phyloP scores from a whole-genome alignment of 2,329 filamentous ascomycete genomes.

The Colletotrichum spaethianum region DNA sequence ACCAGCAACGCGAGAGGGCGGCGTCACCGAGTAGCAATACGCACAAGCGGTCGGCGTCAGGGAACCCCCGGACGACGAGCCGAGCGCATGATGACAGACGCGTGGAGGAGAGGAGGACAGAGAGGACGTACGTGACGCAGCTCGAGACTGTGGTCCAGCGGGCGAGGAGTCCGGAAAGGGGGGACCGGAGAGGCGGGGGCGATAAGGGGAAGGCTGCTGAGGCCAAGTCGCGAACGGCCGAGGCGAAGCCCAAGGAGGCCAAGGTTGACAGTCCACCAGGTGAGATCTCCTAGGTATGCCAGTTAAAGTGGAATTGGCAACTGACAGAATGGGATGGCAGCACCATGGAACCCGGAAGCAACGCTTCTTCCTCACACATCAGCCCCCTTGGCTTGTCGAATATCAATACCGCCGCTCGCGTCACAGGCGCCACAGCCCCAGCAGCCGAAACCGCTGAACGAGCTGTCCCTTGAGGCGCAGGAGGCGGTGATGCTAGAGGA shows the following conservation, averaged over 20 bases:
- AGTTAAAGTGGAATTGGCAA: neutral
- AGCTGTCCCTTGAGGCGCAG: conserved; percentile 84
- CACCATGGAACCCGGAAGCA: conserved; percentile 84
- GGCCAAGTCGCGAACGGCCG: conserved; percentile 58
- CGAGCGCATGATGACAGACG: conserved; percentile 58
- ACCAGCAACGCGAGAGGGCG: conserved; percentile 51
- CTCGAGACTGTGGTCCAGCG: conserved; percentile 74
- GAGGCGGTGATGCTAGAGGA: conserved; percentile 92
- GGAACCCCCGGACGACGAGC: conserved; percentile 66
- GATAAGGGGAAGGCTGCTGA: conserved; percentile 55
- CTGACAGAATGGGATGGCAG: conserved; percentile 46
- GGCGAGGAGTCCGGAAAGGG: conserved; percentile 71
- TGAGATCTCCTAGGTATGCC: conserved; percentile 50
- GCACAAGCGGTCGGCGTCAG: conserved; percentile 72
- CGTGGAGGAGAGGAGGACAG: conserved; percentile 70
- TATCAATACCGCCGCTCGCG: conserved; percentile 79
- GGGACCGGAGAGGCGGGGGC: conserved; percentile 59
- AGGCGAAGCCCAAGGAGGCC: conserved; percentile 60
- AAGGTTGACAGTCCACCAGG: conserved; percentile 65
- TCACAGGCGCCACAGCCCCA: conserved; percentile 77
- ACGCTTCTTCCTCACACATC: conserved; percentile 77
- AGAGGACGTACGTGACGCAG: conserved; percentile 70
- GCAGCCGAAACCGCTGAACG: conserved; percentile 76
- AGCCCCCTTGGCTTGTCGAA: conserved; percentile 79
- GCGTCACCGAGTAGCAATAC: conserved; percentile 53